Percentiles rank a stretch among this genome's conserved stretches.
Evolutionary conservation across 345 rosid genomes (phyloP).

Genomic region (Ceriops tagal): DNA sequence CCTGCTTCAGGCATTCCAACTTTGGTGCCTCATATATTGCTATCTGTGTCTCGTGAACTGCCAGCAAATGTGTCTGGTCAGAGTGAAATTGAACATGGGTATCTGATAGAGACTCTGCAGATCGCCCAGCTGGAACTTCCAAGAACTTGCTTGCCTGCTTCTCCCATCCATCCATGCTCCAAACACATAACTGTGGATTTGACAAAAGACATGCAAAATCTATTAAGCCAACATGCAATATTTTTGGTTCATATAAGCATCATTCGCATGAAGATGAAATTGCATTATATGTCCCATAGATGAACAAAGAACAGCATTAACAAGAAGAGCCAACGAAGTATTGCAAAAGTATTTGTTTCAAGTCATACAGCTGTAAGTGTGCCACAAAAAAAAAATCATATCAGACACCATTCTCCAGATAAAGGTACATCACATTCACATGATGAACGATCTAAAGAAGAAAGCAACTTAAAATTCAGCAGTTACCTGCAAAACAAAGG

Average conservation of each 20-base stretch:
- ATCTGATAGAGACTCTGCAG: conserved; percentile 31
- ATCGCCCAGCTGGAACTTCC: conserved; percentile 37
- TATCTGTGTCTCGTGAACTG: conserved; percentile 73
- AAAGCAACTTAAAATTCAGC: background rate
- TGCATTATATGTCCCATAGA: background rate
- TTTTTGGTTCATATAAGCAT: background rate
- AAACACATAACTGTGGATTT: conserved; percentile 50
- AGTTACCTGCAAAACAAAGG: background rate
- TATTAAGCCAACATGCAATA: background rate
- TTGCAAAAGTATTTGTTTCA: background rate
- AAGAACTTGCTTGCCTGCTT: conserved; percentile 40
- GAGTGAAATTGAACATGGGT: conserved; percentile 49
- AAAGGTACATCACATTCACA: background rate
- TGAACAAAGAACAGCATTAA: background rate
- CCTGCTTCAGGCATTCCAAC: conserved; percentile 67
- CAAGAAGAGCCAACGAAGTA: background rate
- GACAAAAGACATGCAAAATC: background rate
- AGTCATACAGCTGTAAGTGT: background rate
- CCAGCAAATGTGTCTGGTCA: conserved; percentile 56
- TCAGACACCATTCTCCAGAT: background rate
- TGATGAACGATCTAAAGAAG: background rate
- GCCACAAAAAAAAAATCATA: background rate
- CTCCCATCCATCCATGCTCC: conserved; percentile 85
- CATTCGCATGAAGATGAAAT: background rate
- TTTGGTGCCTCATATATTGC: conserved; percentile 72